phyloP scores from a whole-genome alignment of 2,329 filamentous ascomycete genomes.

The Xylogone sp. region DNA sequence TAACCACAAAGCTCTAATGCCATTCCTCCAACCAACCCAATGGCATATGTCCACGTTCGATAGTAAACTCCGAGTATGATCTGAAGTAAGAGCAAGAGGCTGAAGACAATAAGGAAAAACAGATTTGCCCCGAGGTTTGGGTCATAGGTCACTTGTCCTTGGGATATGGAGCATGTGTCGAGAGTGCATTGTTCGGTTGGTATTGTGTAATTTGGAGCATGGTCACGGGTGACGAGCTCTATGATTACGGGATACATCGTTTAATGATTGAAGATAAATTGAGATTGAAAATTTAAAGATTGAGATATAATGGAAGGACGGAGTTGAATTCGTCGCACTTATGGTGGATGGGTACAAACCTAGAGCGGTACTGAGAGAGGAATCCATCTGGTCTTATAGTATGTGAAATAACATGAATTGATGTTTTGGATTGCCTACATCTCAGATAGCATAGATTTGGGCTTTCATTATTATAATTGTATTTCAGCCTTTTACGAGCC shows the following conservation, averaged over 20 bases:
- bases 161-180: slow-evolving; percentile 42
- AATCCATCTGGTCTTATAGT: no score
- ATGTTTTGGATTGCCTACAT: no score
- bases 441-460: no score
- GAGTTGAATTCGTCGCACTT: no score
- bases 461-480: no score
- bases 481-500: neutral
- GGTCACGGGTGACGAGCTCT: neutral
- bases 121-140: slow-evolving; percentile 53
- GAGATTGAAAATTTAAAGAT: no score
- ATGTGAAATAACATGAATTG: no score
- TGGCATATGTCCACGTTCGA: slow-evolving; percentile 52
- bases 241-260: neutral
- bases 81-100: slow-evolving; percentile 37
- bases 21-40: slow-evolving; percentile 49
- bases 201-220: neutral
- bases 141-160: slow-evolving; percentile 52
- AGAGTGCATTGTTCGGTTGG: slow-evolving; percentile 20
- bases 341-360: no score
- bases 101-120: slow-evolving; percentile 50
- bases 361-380: no score
- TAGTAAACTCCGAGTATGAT: slow-evolving; percentile 45
- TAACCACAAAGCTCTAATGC: slow-evolving; percentile 55
- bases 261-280: neutral
- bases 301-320: no score